A percentile compares a stretch with the other conserved stretches of the same genome.
phyloP scores from a whole-genome alignment of 164 flowering plant genomes.

The Vitis vinifera region DNA sequence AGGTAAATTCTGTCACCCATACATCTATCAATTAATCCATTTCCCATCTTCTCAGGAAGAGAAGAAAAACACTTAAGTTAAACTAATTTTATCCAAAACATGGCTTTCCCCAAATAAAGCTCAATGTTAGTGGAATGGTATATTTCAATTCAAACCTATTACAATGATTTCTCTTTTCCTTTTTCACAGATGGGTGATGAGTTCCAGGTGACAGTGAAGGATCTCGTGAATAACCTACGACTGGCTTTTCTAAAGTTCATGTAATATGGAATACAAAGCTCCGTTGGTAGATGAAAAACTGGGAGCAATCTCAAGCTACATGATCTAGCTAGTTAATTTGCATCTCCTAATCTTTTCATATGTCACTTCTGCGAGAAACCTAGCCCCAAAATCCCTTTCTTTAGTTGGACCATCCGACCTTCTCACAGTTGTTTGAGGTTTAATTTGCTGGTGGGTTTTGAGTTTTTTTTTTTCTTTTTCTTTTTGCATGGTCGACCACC shows the following conservation, averaged over 20 bases:
- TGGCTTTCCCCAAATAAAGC: background rate
- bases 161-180: background rate
- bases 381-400: background rate
- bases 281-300: background rate
- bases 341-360: background rate
- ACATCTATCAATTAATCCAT: background rate
- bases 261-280: slow-evolving; percentile 4
- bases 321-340: background rate
- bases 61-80: background rate
- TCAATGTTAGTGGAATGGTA: too few relatives aligned
- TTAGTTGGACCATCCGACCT: background rate
- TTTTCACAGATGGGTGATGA: slow-evolving; percentile 23
- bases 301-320: background rate
- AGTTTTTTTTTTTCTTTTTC: too few relatives aligned
- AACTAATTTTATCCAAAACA: background rate
- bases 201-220: slow-evolving; percentile 22
- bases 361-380: background rate
- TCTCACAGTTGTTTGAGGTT: background rate
- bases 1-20: slow-evolving; percentile 19
- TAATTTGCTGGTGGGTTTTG: background rate
- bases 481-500: background rate
- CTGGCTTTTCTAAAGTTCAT: slow-evolving; percentile 15
- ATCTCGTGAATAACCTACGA: slow-evolving; percentile 17
- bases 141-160: too few relatives aligned
- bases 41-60: background rate